Base-by-base conservation (phyloP, 805 yeast genomes). In the Saccharomycopsis capsularis region DNA sequence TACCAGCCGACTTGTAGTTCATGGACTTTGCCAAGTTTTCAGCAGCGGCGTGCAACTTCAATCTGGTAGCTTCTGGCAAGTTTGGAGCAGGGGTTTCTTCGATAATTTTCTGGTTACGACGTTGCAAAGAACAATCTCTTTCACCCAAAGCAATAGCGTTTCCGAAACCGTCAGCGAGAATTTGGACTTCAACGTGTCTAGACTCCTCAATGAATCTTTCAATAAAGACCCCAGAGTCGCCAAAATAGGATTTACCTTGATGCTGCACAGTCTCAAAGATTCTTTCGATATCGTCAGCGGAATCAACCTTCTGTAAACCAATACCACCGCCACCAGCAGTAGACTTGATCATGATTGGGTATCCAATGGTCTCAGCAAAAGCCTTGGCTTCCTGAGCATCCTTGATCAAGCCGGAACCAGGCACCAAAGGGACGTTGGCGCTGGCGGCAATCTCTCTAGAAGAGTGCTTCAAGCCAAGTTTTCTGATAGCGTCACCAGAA, bases 301-400 rank as follows among this genome's bases (percentile, higher is more conserved):
- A 74, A 60, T 90, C 96, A 51, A 90, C 97, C 63, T 89, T 85
- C 66, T 91, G 97, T 58, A 91, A 71, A 56, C 99, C 99, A 61
- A 91, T 91, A 68, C 99, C 99, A 67, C 99, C 99, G 61, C 99
- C 99, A 63, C 99, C 99, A 23, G 98, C 98, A 53, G 99, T 93
- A 23, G 95, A 85, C 67, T 91, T 91, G 44, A 93, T 86, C 98
- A 91, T 91, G 30, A 91, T 79, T 25, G 98, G 98, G 59, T 87
- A 93, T 18, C 73, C 75, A 13, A 55, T 51, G 35, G 61, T 62
- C 41, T 58, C 63, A 15, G 96, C 98, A 54, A 82, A 76, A 52
- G 68, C 73, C 50, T 73, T 70, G 3, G 98, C 98, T 59, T 85
- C 96, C 9, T 74, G 74, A 11, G 90, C 74, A 54, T 78, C 69